A percentile compares a stretch with the other conserved stretches of the same genome.
phyloP scores from a whole-genome alignment of 75 land plant genomes.

The Gnetum montanum region DNA sequence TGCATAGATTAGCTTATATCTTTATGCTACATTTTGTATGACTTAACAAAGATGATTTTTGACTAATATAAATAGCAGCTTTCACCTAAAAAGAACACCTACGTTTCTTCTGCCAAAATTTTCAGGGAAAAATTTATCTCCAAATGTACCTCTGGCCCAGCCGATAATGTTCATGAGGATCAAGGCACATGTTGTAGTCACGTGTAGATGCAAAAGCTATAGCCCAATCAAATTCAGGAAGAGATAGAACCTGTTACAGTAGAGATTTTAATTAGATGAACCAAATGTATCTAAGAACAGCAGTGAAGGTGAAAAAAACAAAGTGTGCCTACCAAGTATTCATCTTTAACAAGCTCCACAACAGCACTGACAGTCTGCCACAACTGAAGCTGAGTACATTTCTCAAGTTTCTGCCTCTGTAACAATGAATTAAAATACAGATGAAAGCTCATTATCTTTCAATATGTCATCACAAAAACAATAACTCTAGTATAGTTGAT shows the following conservation, averaged over 20 bases:
- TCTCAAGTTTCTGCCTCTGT: slow-evolving; percentile 45
- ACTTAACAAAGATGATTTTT: no score
- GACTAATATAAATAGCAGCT: no score
- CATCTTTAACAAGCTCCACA: slow-evolving; percentile 89
- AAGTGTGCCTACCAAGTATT: slow-evolving; percentile 60
- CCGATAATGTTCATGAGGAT: slow-evolving; percentile 48
- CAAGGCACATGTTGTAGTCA: slow-evolving; percentile 69
- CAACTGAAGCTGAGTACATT: slow-evolving; percentile 28
- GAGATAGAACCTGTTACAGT: slow-evolving; percentile 61
- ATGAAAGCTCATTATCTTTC: no score
- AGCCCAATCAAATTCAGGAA: slow-evolving; percentile 59
- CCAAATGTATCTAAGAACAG: no score
- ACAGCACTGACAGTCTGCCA: slow-evolving; percentile 63
- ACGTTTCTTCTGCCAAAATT: no score
- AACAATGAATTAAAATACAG: no score
- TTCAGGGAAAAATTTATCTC: no score
- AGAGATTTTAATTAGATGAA: no score
- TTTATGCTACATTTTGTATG: no score
- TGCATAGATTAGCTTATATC: no score
- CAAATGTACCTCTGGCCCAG: slow-evolving; percentile 69
- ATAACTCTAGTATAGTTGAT: not conserved
- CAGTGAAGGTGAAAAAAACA: no score
- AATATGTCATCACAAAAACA: not conserved
- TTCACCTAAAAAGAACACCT: no score
- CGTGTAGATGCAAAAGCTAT: slow-evolving; percentile 74